These are phyloP conservation scores for Trypanosoma cruzi DNA, from an alignment of 208 protist genomes.

Conservation along the genomic window DNA sequence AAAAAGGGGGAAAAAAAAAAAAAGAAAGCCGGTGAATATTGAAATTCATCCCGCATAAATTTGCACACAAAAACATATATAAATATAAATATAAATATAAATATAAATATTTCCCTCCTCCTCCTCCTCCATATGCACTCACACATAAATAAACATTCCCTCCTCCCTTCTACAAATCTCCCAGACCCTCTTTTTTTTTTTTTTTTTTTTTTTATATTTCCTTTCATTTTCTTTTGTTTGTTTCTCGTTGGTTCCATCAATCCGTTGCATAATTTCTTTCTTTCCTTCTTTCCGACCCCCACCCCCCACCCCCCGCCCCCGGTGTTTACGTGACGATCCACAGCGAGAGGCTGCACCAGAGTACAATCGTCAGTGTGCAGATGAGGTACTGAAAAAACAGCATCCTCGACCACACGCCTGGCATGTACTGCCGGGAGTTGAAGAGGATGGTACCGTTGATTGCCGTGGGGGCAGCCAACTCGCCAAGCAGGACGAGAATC, in stretches of 20 bases:
- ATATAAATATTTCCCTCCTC: not conserved
- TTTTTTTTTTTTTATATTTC: not conserved
- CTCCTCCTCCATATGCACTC: slow-evolving; percentile 3
- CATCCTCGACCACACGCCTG: slow-evolving; percentile 71
- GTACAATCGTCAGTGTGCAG: slow-evolving; percentile 54
- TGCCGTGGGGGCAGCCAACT: slow-evolving; percentile 71
- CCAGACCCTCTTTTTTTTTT: not conserved
- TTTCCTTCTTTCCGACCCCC: too few relatives aligned
- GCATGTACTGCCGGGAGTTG: slow-evolving; percentile 64
- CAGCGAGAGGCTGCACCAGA: slow-evolving; percentile 62
- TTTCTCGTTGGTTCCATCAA: slow-evolving; percentile 5
- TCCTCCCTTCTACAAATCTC: not conserved
- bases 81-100: too few relatives aligned
- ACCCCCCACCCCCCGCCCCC: too few relatives aligned
- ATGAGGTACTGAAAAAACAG: slow-evolving; percentile 80
- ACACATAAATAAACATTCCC: not conserved
- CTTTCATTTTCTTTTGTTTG: slow-evolving; percentile 6
- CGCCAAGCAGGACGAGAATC: slow-evolving; percentile 68
- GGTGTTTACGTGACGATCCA: slow-evolving; percentile 5
- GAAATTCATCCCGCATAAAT: not conserved
- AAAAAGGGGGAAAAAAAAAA: not conserved
- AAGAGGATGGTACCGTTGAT: slow-evolving; percentile 81
- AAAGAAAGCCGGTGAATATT: not conserved
- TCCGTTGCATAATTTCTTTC: slow-evolving; percentile 1
- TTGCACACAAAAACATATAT: too few relatives aligned